Base-by-base conservation (phyloP, 2,329 filamentous ascomycete species). In the Amylocarpus encephaloides region DNA sequence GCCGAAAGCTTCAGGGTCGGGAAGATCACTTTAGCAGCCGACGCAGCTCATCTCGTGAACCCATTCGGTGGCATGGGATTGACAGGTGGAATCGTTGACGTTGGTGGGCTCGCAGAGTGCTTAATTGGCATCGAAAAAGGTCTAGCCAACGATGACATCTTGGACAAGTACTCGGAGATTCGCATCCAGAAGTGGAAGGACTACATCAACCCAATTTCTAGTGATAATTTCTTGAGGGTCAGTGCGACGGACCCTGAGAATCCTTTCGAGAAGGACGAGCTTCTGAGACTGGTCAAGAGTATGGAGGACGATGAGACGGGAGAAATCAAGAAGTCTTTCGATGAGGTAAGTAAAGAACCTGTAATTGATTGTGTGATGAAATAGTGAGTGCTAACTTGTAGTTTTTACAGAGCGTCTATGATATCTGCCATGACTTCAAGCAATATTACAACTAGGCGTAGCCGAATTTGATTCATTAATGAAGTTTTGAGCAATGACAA, bases 61-160 rank as follows among this genome's bases (percentile, higher is more conserved):
- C 71, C 72, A 38, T 74, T 73, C 19, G 39, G 39, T 18, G 80
- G 80, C 0, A 68, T 83, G 16, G 81, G 81, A 1, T 73, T 84
- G 43, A 83, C 79, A 0, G 79, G 80, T 6, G 81, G 80, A 0
- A 78, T 85, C 50, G 77, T 79, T n/a, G 81, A 84, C 56, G 72
- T 80, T 2, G 79, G 77, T 6, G 77, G 78, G 0, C 70, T 85
- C 6, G 78, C 73, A 52, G 79, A 85, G 56, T 82, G 79, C 57
- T 70, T 84, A 16, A 61, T 30, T 29, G 69, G 68, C 1, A 68
- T 71, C 5, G 57, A 68, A 41, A 54, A 65, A 9, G 66, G 64
- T 1, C 45, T 64, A 3, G 64, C 67, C 0, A 62, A 66, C 49
- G 62, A 66, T 1, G 56, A 44, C 3, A 71, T 72, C 18, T 59